These are phyloP conservation scores for Microdochium trichocladiopsis DNA, from an alignment of 2,329 filamentous ascomycete genomes.

Conservation along the genomic window DNA sequence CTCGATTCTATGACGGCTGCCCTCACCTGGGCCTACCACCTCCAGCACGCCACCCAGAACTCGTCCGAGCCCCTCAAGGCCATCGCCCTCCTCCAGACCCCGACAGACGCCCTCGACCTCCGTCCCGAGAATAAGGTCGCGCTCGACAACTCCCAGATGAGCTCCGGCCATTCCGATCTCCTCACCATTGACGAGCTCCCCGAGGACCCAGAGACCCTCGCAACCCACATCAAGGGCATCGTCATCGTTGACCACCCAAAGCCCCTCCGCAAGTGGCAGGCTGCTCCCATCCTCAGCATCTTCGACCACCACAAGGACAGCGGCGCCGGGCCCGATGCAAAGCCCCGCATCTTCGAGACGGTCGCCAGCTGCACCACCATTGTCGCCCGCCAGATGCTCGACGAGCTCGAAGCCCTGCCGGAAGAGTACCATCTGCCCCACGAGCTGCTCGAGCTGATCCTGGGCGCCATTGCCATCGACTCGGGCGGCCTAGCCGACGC, in stretches of 20 bases:
- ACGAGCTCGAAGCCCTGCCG: conserved; percentile 32
- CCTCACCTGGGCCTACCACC: conserved; percentile 38
- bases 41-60: conserved; percentile 33
- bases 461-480: conserved; percentile 38
- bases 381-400: conserved; percentile 36
- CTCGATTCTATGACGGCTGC: conserved; percentile 35
- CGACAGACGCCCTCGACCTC: conserved; percentile 35
- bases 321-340: conserved; percentile 29
- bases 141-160: conserved; percentile 35
- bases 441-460: conserved; percentile 37
- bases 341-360: conserved; percentile 34
- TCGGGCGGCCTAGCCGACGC: conserved; percentile 30
- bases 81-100: conserved; percentile 37
- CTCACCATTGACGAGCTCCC: conserved; percentile 39
- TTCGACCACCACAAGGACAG: conserved; percentile 38
- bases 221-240: conserved; percentile 32
- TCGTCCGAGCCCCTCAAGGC: conserved; percentile 32
- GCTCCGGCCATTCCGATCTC: conserved; percentile 33
- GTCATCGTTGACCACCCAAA: conserved; percentile 34
- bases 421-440: conserved; percentile 39
- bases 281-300: conserved; percentile 34
- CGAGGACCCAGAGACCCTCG: conserved; percentile 34
- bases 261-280: conserved; percentile 33
- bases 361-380: conserved; percentile 36
- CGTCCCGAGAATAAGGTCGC: conserved; percentile 38